Percentiles rank a stretch among this genome's conserved stretches.
These are phyloP conservation scores for Wickerhamomyces bisporus DNA, from an alignment of 805 yeast genomes.

Conservation along the genomic window DNA sequence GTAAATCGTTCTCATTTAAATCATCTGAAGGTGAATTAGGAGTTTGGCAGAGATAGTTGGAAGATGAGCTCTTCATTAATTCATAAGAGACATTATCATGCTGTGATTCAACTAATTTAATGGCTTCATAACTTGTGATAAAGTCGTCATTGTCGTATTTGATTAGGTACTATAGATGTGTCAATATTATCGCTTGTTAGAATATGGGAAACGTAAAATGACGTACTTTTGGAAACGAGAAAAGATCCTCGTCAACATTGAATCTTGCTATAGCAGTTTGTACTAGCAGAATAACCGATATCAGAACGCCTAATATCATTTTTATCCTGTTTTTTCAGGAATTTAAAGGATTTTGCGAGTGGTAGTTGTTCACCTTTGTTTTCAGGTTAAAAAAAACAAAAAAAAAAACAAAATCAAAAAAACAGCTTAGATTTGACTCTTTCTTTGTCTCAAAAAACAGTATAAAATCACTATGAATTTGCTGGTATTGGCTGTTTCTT, in stretches of 20 bases:
- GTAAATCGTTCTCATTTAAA: background rate
- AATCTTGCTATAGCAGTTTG: conserved; percentile 8
- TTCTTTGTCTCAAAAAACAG: too few species aligned
- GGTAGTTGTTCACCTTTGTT: too few species aligned
- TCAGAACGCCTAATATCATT: background rate
- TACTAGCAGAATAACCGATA: background rate
- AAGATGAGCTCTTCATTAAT: background rate
- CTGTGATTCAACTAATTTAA: background rate
- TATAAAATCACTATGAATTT: background rate
- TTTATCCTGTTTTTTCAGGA: too few species aligned
- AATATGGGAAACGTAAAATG: too few species aligned
- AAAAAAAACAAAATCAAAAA: too few species aligned
- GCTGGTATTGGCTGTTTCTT: background rate
- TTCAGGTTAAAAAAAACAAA: too few species aligned
- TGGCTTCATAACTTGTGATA: conserved; percentile 4
- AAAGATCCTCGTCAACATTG: conserved; percentile 16
- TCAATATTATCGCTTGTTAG: too few species aligned
- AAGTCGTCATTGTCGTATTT: conserved; percentile 5
- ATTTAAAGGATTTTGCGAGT: too few species aligned
- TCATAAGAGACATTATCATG: conserved; percentile 3
- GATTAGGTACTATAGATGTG: conserved; percentile 10
- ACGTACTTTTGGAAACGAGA: conserved; percentile 19
- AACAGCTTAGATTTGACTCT: too few species aligned
- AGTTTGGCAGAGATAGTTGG: conserved; percentile 12
- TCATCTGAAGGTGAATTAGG: background rate